A percentile compares a stretch with the other conserved stretches of the same genome.
Evolutionary conservation across 108 stramenopile species (phyloP).

Genomic region (Nitzschia palea): DNA sequence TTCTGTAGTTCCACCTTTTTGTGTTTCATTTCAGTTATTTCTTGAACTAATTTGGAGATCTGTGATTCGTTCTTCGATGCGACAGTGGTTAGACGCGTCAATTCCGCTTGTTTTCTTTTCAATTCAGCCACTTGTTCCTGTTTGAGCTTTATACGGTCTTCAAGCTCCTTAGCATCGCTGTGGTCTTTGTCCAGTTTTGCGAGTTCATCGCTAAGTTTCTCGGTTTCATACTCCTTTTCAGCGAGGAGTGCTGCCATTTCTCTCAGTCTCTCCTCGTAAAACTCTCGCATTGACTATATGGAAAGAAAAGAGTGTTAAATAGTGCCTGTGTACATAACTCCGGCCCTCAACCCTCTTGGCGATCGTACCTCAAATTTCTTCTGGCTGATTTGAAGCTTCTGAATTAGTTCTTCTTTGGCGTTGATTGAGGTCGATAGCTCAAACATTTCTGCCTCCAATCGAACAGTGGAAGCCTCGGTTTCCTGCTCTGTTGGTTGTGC

Average conservation of each 20-base stretch:
- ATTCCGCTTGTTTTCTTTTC: conserved; percentile 40
- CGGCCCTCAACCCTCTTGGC: background rate
- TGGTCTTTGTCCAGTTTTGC: conserved; percentile 26
- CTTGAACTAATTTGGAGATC: conserved; percentile 33
- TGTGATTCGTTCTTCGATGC: conserved; percentile 53
- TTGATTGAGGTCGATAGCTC: conserved; percentile 47
- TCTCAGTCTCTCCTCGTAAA: conserved; percentile 53
- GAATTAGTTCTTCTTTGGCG: conserved; percentile 61
- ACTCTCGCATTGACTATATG: conserved; percentile 48
- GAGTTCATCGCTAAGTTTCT: conserved; percentile 39
- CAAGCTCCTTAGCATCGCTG: conserved; percentile 21
- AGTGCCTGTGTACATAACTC: too few relatives aligned
- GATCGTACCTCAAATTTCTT: conserved; percentile 53
- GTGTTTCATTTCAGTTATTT: conserved; percentile 50
- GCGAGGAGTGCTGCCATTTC: conserved; percentile 48
- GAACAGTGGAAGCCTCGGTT: background rate
- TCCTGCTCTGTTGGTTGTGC: conserved; percentile 1
- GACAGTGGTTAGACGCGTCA: conserved; percentile 45
- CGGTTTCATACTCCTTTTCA: conserved; percentile 44
- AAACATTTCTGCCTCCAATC: conserved; percentile 39
- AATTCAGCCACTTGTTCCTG: conserved; percentile 47
- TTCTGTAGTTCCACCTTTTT: conserved; percentile 57
- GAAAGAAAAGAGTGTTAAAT: background rate
- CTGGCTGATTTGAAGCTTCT: conserved; percentile 47
- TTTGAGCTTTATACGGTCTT: conserved; percentile 39